A percentile compares a stretch with the other conserved stretches of the same genome.
phyloP scores from a whole-genome alignment of 768 basidiomycete species.

The Trametes villosa region DNA sequence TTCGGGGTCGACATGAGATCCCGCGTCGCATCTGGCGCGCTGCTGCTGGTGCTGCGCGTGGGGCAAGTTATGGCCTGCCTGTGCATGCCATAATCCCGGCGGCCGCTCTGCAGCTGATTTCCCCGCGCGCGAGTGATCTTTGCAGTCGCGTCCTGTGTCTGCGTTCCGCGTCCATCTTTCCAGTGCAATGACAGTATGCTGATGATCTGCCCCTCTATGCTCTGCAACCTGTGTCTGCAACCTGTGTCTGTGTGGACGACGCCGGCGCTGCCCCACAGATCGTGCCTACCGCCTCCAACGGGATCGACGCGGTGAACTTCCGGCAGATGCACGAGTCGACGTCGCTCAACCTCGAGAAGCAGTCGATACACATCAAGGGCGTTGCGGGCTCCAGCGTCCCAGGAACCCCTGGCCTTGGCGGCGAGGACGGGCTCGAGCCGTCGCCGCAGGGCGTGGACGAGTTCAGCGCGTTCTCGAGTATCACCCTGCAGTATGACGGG shows the following conservation, averaged over 20 bases:
- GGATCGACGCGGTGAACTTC: slow-evolving; percentile 86
- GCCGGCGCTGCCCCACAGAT: slow-evolving; percentile 54
- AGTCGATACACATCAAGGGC: slow-evolving; percentile 37
- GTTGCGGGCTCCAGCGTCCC: slow-evolving; percentile 38
- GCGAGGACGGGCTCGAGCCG: slow-evolving; percentile 49
- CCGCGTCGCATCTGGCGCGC: slow-evolving; percentile 6
- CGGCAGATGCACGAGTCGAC: slow-evolving; percentile 89
- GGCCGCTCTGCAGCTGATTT: background rate
- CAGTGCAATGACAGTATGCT: slow-evolving; percentile 5
- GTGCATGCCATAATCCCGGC: slow-evolving; percentile 18
- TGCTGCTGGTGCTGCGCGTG: slow-evolving; percentile 6
- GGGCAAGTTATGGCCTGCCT: background rate
- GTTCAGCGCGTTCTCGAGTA: slow-evolving; percentile 88
- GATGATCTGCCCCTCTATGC: slow-evolving; percentile 30
- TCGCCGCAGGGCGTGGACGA: slow-evolving; percentile 58
- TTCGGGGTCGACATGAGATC: slow-evolving; percentile 10
- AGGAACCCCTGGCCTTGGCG: slow-evolving; percentile 44
- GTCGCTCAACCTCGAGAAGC: slow-evolving; percentile 81
- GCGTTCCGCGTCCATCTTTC: slow-evolving; percentile 5
- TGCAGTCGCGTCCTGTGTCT: slow-evolving; percentile 27
- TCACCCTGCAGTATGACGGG: slow-evolving; percentile 86
- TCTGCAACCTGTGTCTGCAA: slow-evolving; percentile 3
- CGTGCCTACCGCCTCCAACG: slow-evolving; percentile 76
- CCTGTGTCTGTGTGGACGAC: background rate
- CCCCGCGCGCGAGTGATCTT: background rate